A percentile compares a stretch with the other conserved stretches of the same genome.
Evolutionary conservation across 352 stramenopile species (phyloP).

Genomic region (Globisporangium sylvaticum): DNA sequence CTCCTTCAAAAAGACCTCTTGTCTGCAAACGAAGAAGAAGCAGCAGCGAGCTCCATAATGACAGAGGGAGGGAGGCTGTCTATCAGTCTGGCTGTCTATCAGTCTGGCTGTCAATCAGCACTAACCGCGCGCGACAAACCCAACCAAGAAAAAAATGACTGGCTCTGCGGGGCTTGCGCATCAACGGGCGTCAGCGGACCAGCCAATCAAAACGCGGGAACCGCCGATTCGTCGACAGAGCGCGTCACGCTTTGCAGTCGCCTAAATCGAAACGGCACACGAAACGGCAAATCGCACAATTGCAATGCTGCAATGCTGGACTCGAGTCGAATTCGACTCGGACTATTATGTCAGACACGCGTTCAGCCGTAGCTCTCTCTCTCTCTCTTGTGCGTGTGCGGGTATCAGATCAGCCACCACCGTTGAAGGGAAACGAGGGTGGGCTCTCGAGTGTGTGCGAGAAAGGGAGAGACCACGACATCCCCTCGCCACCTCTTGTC

Average conservation of each 20-base stretch:
- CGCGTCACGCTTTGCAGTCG: conserved; percentile 6
- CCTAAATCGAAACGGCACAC: background rate
- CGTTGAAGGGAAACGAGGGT: background rate
- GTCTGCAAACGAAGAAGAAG: conserved; percentile 10
- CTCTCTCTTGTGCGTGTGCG: background rate
- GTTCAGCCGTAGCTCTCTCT: background rate
- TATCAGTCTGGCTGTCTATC: background rate
- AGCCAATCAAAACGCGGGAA: background rate
- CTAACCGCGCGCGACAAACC: background rate
- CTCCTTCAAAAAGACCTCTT: conserved; percentile 2
- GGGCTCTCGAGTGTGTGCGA: background rate
- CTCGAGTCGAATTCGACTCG: background rate
- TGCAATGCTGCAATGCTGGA: background rate
- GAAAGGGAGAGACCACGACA: background rate
- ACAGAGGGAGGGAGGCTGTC: background rate
- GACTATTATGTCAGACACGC: background rate
- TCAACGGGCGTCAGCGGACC: background rate
- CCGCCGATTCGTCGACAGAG: conserved; percentile 6
- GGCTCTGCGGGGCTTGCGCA: conserved; percentile 6
- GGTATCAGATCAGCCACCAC: background rate
- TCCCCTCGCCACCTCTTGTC: background rate
- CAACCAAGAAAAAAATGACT: conserved; percentile 1
- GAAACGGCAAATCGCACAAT: background rate
- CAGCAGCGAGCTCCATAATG: background rate
- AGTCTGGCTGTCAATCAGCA: background rate